These are phyloP conservation scores for Xylaria polymorpha DNA, from an alignment of 2,329 filamentous ascomycete genomes.

Conservation along the genomic window DNA sequence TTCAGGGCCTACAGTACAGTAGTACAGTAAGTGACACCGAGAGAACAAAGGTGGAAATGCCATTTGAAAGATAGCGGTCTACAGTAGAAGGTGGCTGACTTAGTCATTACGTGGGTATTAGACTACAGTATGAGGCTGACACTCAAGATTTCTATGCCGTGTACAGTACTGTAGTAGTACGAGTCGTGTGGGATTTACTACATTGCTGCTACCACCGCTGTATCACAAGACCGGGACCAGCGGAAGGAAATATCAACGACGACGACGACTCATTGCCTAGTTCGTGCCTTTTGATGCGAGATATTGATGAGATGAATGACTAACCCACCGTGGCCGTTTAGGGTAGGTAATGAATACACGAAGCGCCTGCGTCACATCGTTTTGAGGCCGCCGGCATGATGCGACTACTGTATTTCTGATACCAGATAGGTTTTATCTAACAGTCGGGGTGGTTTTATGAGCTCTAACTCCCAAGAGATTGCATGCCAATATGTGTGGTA, in stretches of 20 bases:
- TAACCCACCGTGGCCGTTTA: neutral
- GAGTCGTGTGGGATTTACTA: neutral
- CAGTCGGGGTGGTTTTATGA: neutral
- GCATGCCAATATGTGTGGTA: neutral
- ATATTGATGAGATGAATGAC: neutral
- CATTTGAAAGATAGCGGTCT: too few species aligned
- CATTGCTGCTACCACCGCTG: neutral
- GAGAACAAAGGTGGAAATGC: too few species aligned
- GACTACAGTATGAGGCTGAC: too few species aligned
- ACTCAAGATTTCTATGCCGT: neutral
- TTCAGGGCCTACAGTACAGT: too few species aligned
- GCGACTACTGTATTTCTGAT: neutral
- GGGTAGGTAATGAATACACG: neutral
- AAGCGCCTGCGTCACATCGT: constrained; percentile 1
- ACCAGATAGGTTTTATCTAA: neutral
- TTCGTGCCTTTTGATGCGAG: neutral
- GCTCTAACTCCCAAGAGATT: neutral
- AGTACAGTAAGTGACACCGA: too few species aligned
- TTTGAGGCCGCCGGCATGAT: neutral
- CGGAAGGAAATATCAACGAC: neutral
- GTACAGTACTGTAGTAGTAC: neutral
- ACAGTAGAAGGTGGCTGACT: too few species aligned
- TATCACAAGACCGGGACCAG: neutral
- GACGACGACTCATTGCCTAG: neutral
- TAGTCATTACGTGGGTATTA: too few species aligned